phyloP scores from a whole-genome alignment of 192 early-diverging fungal species.

The Mortierella antarctica region DNA sequence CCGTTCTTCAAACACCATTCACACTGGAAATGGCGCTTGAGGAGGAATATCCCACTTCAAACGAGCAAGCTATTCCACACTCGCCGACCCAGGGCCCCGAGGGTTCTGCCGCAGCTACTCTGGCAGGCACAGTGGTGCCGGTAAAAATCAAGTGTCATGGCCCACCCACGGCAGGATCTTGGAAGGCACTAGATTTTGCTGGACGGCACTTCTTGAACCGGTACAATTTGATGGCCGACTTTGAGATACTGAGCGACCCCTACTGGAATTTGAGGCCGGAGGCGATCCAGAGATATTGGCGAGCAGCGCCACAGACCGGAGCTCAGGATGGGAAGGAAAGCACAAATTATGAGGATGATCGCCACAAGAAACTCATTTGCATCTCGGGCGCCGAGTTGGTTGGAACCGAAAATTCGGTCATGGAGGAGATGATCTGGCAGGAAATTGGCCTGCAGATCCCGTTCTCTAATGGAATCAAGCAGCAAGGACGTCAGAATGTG shows the following conservation, averaged over 20 bases:
- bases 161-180: constrained; percentile 33
- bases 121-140: not conserved
- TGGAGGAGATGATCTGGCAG: constrained; percentile 42
- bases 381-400: constrained; percentile 41
- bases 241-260: constrained; percentile 28
- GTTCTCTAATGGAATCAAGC: constrained; percentile 6
- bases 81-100: not conserved
- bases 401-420: constrained; percentile 22
- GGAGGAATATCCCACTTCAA: constrained; percentile 27
- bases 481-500: constrained; percentile 8
- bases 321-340: not conserved
- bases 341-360: not conserved
- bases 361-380: constrained; percentile 22
- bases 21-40: constrained; percentile 36
- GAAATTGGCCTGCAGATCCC: constrained; percentile 26
- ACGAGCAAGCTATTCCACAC: constrained; percentile 14
- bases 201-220: constrained; percentile 47
- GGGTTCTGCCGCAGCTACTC: not conserved
- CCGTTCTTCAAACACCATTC: constrained; percentile 33
- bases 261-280: constrained; percentile 43
- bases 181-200: constrained; percentile 41
- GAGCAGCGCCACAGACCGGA: not conserved
- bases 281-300: constrained; percentile 32
- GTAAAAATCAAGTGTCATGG: constrained; percentile 34
- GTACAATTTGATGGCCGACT: constrained; percentile 34